Conservation (phyloP, 163 green algal genomes). For the Smithsoniella earleae region DNA sequence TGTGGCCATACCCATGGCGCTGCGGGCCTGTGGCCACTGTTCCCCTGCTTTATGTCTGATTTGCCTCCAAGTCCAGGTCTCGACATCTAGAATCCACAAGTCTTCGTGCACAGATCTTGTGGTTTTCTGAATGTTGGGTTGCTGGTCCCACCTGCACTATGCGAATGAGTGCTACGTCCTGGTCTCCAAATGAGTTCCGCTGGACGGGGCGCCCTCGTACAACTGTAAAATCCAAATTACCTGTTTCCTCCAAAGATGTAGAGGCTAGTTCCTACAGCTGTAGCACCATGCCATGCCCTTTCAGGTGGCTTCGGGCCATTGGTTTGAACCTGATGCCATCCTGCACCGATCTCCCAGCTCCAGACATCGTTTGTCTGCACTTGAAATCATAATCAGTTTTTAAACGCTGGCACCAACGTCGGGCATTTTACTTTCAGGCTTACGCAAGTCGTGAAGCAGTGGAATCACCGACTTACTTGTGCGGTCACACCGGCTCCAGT, state of each 20-base stretch:
- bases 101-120: background rate
- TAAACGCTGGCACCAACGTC: background rate
- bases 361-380: conserved; percentile 11
- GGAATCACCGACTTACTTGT: background rate
- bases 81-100: conserved; percentile 2
- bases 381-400: background rate
- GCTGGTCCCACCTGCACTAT: background rate
- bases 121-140: background rate
- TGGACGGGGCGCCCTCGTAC: background rate
- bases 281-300: conserved; percentile 18
- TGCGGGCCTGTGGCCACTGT: conserved; percentile 3
- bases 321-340: conserved; percentile 7
- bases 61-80: conserved; percentile 8
- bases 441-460: background rate
- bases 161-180: background rate
- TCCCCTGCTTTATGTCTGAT: background rate
- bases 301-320: background rate
- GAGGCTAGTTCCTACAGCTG: background rate
- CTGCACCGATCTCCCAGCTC: background rate
- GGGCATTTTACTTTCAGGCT: background rate
- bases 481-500: background rate
- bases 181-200: too few species aligned
- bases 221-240: background rate
- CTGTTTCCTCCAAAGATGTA: conserved; percentile 30
- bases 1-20: conserved; percentile 6